Base-by-base conservation (phyloP, 371 early-diverging fungal species). In the Mucor velutinosus region DNA sequence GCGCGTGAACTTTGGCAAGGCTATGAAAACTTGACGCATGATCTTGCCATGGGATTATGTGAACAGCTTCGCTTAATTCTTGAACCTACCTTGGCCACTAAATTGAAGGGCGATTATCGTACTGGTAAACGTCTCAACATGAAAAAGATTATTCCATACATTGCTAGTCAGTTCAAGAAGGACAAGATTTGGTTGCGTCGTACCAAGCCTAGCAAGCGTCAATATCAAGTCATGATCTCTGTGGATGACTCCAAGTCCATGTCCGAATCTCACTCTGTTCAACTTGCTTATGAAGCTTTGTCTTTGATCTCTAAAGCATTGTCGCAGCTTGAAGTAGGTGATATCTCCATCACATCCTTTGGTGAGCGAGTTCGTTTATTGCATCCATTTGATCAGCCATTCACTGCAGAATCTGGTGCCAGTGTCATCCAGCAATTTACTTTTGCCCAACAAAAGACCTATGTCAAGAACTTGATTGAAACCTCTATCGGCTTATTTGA, bases 141-240 rank as follows among this genome's bases (percentile, higher is more conserved):
- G 98, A 96, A 97, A 77, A 98, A 95, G 86, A 94, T 99, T 62
- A 97, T 99, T 69, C 96, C 99, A 3, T 99, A 99, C 75, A 98
- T 99, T 78, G 99, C 99, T 23, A 93, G 94, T 72, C 94, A 98
- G 75, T 99, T 94, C 87, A 96, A 96, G 86, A 99, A 97, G 85
- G 99, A 99, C 85, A 99, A 98, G 88, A 99, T 99, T 68, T 99
- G 99, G 99, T 84, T 99, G 75, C 93, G 99, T 51, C 92, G 99
- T 59, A 98, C 97, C 47, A 97, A 96, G 77, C 97, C 95, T n/a
- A 92, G 93, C 70, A 97, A 98, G 73, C 92, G 99, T 62, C 93
- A 96, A 62, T 99, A 99, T 84, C 96, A 97, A 76, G 93, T 99
- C 32, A 91, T 99, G 91, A 87, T 99, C 21, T 93, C 99, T 17